Percentiles rank a stretch among this genome's conserved stretches.
Evolutionary conservation across 2,329 filamentous ascomycete species (phyloP).

Genomic region (Teratosphaeria destructans): DNA sequence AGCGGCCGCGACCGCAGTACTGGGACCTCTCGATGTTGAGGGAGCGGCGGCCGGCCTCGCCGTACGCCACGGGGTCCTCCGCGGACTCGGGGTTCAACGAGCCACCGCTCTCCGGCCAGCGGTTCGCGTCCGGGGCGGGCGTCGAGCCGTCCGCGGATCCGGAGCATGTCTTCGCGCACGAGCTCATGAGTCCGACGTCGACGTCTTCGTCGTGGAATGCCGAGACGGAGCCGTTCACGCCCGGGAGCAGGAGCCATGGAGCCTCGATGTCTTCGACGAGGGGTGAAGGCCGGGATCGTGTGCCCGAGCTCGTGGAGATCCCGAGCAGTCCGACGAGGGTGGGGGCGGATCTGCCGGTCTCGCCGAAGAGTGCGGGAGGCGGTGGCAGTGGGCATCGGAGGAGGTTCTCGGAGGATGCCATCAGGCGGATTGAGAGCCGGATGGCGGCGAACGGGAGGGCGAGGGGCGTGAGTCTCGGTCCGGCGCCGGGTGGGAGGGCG

Average conservation of each 20-base stretch:
- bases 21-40: slow-evolving; percentile 22
- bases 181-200: slow-evolving; percentile 8
- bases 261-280: slow-evolving; percentile 1
- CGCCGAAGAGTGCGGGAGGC: neutral
- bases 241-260: slow-evolving; percentile 1
- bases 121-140: slow-evolving; percentile 1
- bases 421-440: slow-evolving; percentile 13
- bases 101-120: slow-evolving; percentile 7
- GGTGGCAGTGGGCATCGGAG: slow-evolving; percentile 10
- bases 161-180: slow-evolving; percentile 16
- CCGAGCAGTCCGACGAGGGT: slow-evolving; percentile 6
- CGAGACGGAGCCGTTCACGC: neutral
- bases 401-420: slow-evolving; percentile 20
- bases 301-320: slow-evolving; percentile 7
- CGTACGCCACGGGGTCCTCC: slow-evolving; percentile 4
- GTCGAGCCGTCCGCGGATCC: slow-evolving; percentile 5
- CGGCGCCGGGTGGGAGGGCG: neutral
- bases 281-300: slow-evolving; percentile 2
- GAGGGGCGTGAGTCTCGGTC: slow-evolving; percentile 15
- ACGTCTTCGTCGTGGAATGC: neutral
- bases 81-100: slow-evolving; percentile 21
- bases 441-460: slow-evolving; percentile 6
- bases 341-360: slow-evolving; percentile 3
- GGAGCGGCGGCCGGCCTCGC: slow-evolving; percentile 13
- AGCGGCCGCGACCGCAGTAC: slow-evolving; percentile 11